Conservation (phyloP, 495 filamentous ascomycete genomes). For the Friedmanniomyces endolithicus region DNA sequence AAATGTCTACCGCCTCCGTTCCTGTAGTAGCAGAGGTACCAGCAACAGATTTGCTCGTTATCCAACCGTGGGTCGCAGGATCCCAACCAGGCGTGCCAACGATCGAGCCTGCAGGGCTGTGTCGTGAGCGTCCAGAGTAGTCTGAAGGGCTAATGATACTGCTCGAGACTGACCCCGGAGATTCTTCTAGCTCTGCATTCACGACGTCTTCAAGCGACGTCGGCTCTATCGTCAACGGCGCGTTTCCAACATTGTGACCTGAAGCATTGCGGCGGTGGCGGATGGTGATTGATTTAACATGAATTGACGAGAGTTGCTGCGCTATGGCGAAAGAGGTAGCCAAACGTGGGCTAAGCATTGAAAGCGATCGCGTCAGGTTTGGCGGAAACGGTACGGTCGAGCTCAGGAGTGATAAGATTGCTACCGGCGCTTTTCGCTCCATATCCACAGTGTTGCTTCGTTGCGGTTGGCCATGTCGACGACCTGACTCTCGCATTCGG, state of each 20-base stretch:
- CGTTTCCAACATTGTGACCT: conserved; percentile 37
- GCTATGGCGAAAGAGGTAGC: conserved; percentile 76
- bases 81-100: conserved; percentile 72
- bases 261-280: conserved; percentile 28
- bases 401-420: conserved; percentile 74
- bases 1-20: conserved; percentile 31
- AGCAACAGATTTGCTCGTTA: conserved; percentile 23
- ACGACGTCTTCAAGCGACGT: conserved; percentile 27
- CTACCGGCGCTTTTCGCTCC: conserved; percentile 51
- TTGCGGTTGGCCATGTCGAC: conserved; percentile 1
- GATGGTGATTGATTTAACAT: conserved; percentile 37
- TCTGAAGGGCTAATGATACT: conserved; percentile 82
- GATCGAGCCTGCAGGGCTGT: conserved; percentile 58
- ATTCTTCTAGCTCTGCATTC: conserved; percentile 11
- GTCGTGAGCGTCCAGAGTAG: conserved; percentile 52
- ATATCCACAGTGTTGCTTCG: conserved; percentile 18
- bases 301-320: conserved; percentile 64
- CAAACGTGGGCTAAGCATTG: conserved; percentile 71
- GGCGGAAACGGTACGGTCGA: conserved; percentile 77
- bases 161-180: conserved; percentile 34
- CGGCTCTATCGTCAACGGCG: conserved; percentile 26
- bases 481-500: conserved; percentile 24
- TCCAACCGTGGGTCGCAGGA: conserved; percentile 24
- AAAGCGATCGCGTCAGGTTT: conserved; percentile 64
- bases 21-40: conserved; percentile 27